Base-by-base conservation (phyloP, 2,329 filamentous ascomycete species). In the Sphaerulina populicola region DNA sequence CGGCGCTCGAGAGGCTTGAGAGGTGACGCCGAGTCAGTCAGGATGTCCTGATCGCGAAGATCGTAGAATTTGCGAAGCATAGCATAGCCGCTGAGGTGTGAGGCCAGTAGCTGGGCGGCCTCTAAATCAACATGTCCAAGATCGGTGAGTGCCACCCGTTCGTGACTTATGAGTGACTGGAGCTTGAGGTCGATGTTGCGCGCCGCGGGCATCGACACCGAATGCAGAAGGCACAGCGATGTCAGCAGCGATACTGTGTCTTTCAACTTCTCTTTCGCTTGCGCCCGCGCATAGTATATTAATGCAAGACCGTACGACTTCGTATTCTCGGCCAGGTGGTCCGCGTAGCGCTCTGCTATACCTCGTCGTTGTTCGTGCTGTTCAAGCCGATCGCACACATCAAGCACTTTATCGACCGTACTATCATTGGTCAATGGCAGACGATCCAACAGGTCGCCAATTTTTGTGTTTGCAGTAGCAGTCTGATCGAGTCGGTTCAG, bases 31-130 rank as follows among this genome's bases (percentile, higher is more conserved):
- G 54, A 8, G 6, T 43, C 8, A 33, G 52, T 36, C 21, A 54
- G 51, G 7, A 76, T 57, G n/a, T 77, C 74, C 61, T 81, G 78
- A 63, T 97, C 91, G 44, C 91, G 81, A n/a, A 90, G 77, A 56
- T 90, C 85, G 68, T 94, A 97, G 72, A 91, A 96, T 59, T 83
- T 85, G 33, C 91, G 85, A 15, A 97, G 75, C 0, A 89, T 94
- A 18, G 90, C 91, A 64, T 97, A 97, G 18, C 91, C 91, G 66
- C 87, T 93, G 8, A 96, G 81, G 70, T 90, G 85, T 55, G 85
- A 86, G 42, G 90, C 87, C 2, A 97, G 76, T 9, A 95, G 78
- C 60, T 86, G 79, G 7, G 90, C 91, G 6, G 88, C 90, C 64
- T 90, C 85, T 30, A 85, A 72, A 61, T 96, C 91, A 47, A 84